Base-by-base conservation (phyloP, 2,329 filamentous ascomycete genomes). In the Epichloe amarillans region DNA sequence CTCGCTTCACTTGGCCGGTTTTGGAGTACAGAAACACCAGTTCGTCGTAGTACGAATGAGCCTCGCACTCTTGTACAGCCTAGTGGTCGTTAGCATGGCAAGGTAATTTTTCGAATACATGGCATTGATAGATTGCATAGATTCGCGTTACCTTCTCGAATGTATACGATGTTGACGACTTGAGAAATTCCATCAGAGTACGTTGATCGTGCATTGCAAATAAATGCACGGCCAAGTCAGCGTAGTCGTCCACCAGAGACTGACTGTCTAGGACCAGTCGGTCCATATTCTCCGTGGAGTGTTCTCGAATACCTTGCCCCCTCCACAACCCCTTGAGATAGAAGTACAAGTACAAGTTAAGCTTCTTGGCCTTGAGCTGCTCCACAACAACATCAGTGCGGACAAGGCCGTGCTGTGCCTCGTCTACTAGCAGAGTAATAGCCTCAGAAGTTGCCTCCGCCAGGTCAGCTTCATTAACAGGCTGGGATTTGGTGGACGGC, bases 21-120 rank as follows among this genome's bases (percentile, higher is more conserved):
- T 96, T 96, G 53, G 89, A 94, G 60, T 97, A 85, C 1, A 98
- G 79, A 61, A 93, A 93, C 14, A 98, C 91, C n/a, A 97, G 78
- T 64, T 98, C 93, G 38, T 88, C 86, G 46, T 94, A 86, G 66
- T 86, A 97, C 57, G 84, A 82, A 57, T 80, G 77, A 14, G 75
- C 71, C 66, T 97, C 89, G 62, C 93, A 98, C 60, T 94, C 81
- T 76, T 71, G 78, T 55, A 69, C 86, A 65, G 69, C 88, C 80
- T 76, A 65, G 2, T 15, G 37, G 1, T 12, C n/a, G 47, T 64
- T 44, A 61, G 58, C 33, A 46, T 33, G 15, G 2, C n/a, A 3
- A 47, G 3, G 10, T 36, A 40, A 46, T 21, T 21, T 21, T 3
- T 5, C 7, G 11, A 37, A 44, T 33, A 14, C 10, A 8, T 35